Conservation (phyloP, 148 eudicot genomes). For the Arctostaphylos glauca region DNA sequence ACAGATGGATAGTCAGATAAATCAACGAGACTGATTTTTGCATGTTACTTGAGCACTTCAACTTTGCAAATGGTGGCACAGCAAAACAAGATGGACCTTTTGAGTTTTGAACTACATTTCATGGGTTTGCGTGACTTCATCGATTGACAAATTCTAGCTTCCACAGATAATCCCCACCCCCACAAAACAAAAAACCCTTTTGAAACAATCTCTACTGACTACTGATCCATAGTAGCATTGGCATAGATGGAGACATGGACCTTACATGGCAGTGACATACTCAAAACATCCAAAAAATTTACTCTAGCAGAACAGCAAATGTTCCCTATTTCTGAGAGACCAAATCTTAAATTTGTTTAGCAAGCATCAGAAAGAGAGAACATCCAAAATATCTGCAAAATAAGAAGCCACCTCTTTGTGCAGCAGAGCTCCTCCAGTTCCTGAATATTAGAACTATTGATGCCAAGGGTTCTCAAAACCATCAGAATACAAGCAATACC, state of each 20-base stretch:
- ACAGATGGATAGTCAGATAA: not conserved
- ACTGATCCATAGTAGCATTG: not conserved
- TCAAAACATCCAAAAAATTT: not conserved
- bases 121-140: not conserved
- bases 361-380: not conserved
- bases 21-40: not conserved
- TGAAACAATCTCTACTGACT: not conserved
- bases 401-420: slow-evolving; percentile 61
- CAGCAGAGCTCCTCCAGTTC: slow-evolving; percentile 59
- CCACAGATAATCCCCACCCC: not conserved
- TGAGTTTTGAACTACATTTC: no score
- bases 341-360: not conserved
- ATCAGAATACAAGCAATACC: slow-evolving; percentile 95
- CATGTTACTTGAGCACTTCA: not conserved
- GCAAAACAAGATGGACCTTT: not conserved
- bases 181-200: not conserved
- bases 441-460: slow-evolving; percentile 44
- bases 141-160: not conserved
- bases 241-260: not conserved
- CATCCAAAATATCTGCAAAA: not conserved
- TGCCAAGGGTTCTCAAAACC: slow-evolving; percentile 79
- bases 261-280: not conserved
- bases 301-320: slow-evolving; percentile 1
- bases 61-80: not conserved
- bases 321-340: not conserved